phyloP scores from a whole-genome alignment of 1,284 basidiomycete species.

The Termitomyces sp. region DNA sequence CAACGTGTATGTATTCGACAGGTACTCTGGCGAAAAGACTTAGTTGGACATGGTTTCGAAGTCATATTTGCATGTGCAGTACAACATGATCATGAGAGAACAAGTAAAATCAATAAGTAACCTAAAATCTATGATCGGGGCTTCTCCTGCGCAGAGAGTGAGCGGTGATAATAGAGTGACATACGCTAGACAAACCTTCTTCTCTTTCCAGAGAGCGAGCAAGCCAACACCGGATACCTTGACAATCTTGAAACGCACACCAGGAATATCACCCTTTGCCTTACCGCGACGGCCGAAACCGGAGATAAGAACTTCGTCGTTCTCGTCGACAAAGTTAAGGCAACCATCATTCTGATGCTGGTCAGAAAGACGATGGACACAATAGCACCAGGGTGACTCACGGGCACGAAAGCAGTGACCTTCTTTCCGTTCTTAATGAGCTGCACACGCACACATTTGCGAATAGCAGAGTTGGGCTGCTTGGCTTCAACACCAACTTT shows the following conservation, averaged over 20 bases:
- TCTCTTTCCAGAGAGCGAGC: slow-evolving; percentile 96
- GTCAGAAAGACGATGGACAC: slow-evolving; percentile 20
- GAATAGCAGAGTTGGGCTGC: slow-evolving; percentile 99
- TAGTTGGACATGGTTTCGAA: slow-evolving; percentile 5
- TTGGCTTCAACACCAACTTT: slow-evolving; percentile 95
- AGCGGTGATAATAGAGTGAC: not conserved
- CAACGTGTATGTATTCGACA: not conserved
- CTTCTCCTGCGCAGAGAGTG: slow-evolving; percentile 62
- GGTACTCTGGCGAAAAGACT: not conserved
- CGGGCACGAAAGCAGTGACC: slow-evolving; percentile 82
- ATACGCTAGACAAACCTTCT: slow-evolving; percentile 69
- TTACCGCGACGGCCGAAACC: slow-evolving; percentile 99
- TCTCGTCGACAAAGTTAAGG: slow-evolving; percentile 98
- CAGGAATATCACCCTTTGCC: slow-evolving; percentile 96
- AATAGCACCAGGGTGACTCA: slow-evolving; percentile 30
- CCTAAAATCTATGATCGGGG: slow-evolving; percentile 69
- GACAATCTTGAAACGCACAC: slow-evolving; percentile 99
- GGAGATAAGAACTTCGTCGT: slow-evolving; percentile 99
- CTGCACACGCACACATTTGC: slow-evolving; percentile 99
- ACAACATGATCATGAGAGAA: slow-evolving; percentile 40
- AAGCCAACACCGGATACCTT: slow-evolving; percentile 99
- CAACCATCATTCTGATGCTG: slow-evolving; percentile 90
- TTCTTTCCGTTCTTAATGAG: slow-evolving; percentile 99
- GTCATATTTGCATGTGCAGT: slow-evolving; percentile 22
- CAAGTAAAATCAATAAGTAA: slow-evolving; percentile 18